Base-by-base conservation (phyloP, 2,329 filamentous ascomycete genomes). In the Fusarium nurragi region DNA sequence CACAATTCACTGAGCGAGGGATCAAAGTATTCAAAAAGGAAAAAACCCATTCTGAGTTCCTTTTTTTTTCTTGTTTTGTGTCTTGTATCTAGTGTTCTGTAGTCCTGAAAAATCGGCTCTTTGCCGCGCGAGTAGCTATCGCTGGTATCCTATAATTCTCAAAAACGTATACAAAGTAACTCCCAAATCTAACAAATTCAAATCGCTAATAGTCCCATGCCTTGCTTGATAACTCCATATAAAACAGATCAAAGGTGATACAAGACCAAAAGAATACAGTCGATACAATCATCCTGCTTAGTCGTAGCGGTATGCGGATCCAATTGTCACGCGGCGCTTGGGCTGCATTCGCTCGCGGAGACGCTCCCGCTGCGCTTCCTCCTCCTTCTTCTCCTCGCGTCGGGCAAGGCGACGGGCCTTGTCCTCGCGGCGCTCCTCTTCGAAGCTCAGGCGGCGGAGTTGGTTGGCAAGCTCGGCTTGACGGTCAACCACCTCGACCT, bases 281-380 rank as follows among this genome's bases (percentile, higher is more conserved):
- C 19, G 39, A 28, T 41, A 39, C 28, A 41, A n/a, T 40, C 10
- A 19, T 45, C 30, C 32, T 16, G 40, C 57, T 78, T 73, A 81
- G 68, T 80, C 79, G 71, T 73, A 77, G 41, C 77, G 75, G 71
- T 79, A 80, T 47, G 75, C 74, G 23, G 77, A 70, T 18, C 75
- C 76, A 12, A 80, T 74, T 3, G 76, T 76, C 4, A 77, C 73
- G 2, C 77, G 73, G 18, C 78, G 76, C 37, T 69, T 71, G 5
- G 77, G 78, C 62, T 75, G 74, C 74, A 80, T 77, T 19, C 80
- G 76, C 69, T 82, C 78, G 54, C 64, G 74, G 3, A 82, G 73
- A 32, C 80, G 76, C 44, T 74, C 73, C 13, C 68, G 73, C 71
- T 78, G 76, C 3, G 76, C 79, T 57, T 80, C 79, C 18, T 77